phyloP scores from a whole-genome alignment of 192 early-diverging fungal genomes.

The Dissophora globulifera region DNA sequence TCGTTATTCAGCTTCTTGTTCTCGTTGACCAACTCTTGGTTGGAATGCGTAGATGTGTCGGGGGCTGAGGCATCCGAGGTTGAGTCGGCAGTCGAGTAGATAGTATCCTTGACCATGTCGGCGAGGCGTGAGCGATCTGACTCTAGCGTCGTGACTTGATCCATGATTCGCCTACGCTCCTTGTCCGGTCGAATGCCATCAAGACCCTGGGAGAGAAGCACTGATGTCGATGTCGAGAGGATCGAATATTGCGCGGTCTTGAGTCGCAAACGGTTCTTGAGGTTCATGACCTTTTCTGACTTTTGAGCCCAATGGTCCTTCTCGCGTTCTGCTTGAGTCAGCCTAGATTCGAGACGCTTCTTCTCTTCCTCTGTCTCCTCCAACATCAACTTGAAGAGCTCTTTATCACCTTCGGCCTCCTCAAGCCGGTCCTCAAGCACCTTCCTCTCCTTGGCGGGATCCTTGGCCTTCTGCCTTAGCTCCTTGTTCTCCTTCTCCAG shows the following conservation, averaged over 20 bases:
- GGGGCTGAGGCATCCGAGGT: background rate
- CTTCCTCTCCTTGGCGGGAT: slow-evolving; percentile 48
- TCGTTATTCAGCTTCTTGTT: slow-evolving; percentile 36
- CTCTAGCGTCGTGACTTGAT: slow-evolving; percentile 40
- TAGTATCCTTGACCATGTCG: slow-evolving; percentile 50
- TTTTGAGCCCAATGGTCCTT: slow-evolving; percentile 37
- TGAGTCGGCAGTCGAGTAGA: slow-evolving; percentile 13
- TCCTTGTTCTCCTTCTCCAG: slow-evolving; percentile 45
- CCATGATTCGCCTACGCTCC: slow-evolving; percentile 50
- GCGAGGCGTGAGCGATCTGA: slow-evolving; percentile 50
- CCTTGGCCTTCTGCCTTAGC: slow-evolving; percentile 25
- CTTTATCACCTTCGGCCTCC: slow-evolving; percentile 47
- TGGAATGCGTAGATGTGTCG: slow-evolving; percentile 27
- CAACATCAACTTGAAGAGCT: slow-evolving; percentile 51
- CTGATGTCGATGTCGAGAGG: slow-evolving; percentile 40
- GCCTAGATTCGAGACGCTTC: slow-evolving; percentile 37
- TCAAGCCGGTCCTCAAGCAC: slow-evolving; percentile 39
- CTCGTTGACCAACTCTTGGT: slow-evolving; percentile 37
- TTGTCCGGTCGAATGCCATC: slow-evolving; percentile 45
- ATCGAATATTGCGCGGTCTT: slow-evolving; percentile 43
- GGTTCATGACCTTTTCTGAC: slow-evolving; percentile 22
- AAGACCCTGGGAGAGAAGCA: slow-evolving; percentile 28
- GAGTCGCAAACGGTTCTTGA: slow-evolving; percentile 36
- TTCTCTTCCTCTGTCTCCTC: slow-evolving; percentile 52
- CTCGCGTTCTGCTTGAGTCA: slow-evolving; percentile 29